phyloP scores from a whole-genome alignment of 2,329 filamentous ascomycete genomes.

The Hymenoscyphus infarciens region DNA sequence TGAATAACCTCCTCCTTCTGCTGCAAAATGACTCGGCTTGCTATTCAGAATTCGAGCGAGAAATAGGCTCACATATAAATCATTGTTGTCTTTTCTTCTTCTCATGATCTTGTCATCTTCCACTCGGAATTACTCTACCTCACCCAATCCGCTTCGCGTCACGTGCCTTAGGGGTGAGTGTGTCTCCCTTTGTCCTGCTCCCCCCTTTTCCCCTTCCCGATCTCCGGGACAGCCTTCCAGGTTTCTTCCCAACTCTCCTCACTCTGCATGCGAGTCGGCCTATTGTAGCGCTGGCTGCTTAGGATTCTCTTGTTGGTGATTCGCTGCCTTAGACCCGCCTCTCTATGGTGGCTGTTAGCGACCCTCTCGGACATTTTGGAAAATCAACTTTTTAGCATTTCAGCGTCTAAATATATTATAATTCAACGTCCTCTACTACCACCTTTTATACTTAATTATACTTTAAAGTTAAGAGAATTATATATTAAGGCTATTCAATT shows the following conservation, averaged over 20 bases:
- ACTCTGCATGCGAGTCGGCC: background rate
- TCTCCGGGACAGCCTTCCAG: background rate
- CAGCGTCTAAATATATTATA: too few relatives aligned
- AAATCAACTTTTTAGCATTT: too few relatives aligned
- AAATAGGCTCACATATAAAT: background rate
- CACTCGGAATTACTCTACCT: background rate
- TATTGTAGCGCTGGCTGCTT: constrained; percentile 3
- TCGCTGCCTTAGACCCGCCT: background rate
- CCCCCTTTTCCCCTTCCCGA: constrained; percentile 3
- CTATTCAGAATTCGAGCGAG: background rate
- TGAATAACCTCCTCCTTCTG: background rate
- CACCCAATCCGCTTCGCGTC: too few relatives aligned
- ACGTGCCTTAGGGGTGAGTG: too few relatives aligned
- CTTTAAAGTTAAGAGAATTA: too few relatives aligned
- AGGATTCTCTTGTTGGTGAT: constrained; percentile 3
- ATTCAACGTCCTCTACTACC: too few relatives aligned
- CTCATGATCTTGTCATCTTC: background rate
- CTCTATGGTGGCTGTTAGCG: too few relatives aligned
- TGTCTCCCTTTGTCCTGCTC: background rate
- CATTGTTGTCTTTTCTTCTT: background rate
- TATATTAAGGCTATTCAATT: too few relatives aligned
- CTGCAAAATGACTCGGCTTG: background rate
- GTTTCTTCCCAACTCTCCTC: background rate
- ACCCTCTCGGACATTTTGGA: too few relatives aligned
- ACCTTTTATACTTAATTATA: too few relatives aligned